Evolutionary conservation across 805 yeast genomes (phyloP).

Genomic region (Naumovozyma baii): DNA sequence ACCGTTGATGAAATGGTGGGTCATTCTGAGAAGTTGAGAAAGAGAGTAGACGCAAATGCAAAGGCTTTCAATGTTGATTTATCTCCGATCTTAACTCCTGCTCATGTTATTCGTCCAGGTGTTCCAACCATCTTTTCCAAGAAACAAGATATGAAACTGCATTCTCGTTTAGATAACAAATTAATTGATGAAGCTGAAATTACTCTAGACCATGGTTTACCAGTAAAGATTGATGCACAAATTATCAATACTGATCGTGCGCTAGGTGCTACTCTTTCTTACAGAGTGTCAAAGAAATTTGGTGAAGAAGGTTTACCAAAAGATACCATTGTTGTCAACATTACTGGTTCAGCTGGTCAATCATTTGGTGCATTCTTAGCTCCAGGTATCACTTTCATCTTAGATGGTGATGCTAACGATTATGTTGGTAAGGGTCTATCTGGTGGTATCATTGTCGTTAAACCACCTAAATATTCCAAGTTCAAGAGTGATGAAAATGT

Average conservation of each 20-base stretch:
- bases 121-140: constrained; percentile 82
- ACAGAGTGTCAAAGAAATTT: constrained; percentile 83
- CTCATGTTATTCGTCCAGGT: constrained; percentile 92
- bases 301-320: constrained; percentile 93
- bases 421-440: constrained; percentile 96
- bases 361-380: constrained; percentile 97
- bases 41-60: constrained; percentile 78
- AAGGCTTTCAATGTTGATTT: constrained; percentile 88
- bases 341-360: constrained; percentile 93
- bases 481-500: constrained; percentile 95
- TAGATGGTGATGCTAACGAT: constrained; percentile 97
- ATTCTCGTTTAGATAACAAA: constrained; percentile 89
- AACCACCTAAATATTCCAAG: constrained; percentile 74
- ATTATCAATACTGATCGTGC: constrained; percentile 96
- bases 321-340: constrained; percentile 89
- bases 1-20: constrained; percentile 98
- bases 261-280: constrained; percentile 87
- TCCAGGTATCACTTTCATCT: constrained; percentile 86
- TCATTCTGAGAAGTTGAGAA: constrained; percentile 80
- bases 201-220: constrained; percentile 92
- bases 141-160: constrained; percentile 89
- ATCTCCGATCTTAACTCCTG: constrained; percentile 92
- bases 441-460: constrained; percentile 88
- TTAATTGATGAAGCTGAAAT: constrained; percentile 91
- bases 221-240: constrained; percentile 89